phyloP scores from a whole-genome alignment of 2,329 filamentous ascomycete species.

The Gnomoniopsis sp. region DNA sequence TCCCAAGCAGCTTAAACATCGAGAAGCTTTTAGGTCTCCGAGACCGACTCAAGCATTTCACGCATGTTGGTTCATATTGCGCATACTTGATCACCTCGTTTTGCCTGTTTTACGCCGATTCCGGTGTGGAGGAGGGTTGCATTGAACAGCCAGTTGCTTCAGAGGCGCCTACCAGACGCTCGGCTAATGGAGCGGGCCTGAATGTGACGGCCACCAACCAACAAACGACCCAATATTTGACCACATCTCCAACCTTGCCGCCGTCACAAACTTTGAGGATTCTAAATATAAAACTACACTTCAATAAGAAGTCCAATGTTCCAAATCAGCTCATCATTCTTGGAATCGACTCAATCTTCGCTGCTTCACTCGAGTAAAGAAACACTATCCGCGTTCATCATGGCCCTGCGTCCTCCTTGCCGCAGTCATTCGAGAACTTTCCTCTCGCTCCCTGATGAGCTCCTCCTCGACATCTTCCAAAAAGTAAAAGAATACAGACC shows the following conservation, averaged over 20 bases:
- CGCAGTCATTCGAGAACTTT: neutral
- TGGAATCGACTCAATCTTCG: neutral
- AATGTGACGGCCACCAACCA: neutral
- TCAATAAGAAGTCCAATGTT: neutral
- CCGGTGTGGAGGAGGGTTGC: neutral
- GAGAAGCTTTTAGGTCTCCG: no score
- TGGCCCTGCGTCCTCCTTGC: neutral
- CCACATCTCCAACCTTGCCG: neutral
- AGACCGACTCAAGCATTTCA: neutral
- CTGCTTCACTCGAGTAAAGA: neutral
- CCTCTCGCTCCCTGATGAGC: slow-evolving; percentile 12
- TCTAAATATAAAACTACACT: neutral
- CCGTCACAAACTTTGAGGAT: neutral
- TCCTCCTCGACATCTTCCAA: slow-evolving; percentile 8
- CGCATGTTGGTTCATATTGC: neutral
- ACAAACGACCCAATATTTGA: neutral
- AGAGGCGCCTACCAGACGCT: neutral
- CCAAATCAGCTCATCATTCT: neutral
- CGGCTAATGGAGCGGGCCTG: neutral
- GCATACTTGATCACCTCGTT: neutral
- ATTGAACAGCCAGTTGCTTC: neutral
- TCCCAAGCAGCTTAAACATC: no score
- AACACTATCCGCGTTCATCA: neutral
- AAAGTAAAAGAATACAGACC: slow-evolving; percentile 8
- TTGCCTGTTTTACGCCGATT: neutral